These are phyloP conservation scores for Diplodia seriata DNA, from an alignment of 2,329 filamentous ascomycete genomes.

Conservation along the genomic window DNA sequence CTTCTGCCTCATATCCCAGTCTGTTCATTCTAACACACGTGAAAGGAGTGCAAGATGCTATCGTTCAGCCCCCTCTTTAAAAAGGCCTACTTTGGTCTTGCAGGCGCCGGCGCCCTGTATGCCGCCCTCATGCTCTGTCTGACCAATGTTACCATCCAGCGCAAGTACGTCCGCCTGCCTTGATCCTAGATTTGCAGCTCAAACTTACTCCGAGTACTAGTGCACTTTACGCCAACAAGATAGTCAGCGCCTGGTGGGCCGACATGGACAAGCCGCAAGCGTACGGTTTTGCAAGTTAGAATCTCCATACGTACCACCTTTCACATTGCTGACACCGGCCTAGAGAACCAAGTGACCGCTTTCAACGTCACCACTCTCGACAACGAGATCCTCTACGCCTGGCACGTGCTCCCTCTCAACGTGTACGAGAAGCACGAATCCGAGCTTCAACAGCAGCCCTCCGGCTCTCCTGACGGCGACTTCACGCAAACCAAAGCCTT, in stretches of 20 bases:
- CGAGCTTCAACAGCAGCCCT: conserved; percentile 52
- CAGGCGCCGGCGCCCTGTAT: conserved; percentile 69
- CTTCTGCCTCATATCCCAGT: background rate
- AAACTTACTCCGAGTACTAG: conserved; percentile 53
- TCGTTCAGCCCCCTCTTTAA: conserved; percentile 41
- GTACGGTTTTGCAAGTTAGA: conserved; percentile 81
- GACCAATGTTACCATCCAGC: conserved; percentile 74
- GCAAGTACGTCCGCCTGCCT: conserved; percentile 67
- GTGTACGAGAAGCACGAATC: conserved; percentile 76
- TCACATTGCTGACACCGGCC: conserved; percentile 26
- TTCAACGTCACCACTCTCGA: conserved; percentile 80
- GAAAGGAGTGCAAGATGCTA: conserved; percentile 37
- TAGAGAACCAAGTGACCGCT: conserved; percentile 86
- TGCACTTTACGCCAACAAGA: conserved; percentile 81
- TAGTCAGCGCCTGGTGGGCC: conserved; percentile 75
- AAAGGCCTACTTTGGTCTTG: conserved; percentile 49
- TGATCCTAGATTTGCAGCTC: background rate
- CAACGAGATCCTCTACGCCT: conserved; percentile 79
- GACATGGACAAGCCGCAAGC: conserved; percentile 77
- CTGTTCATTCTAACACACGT: background rate
- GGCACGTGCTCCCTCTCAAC: conserved; percentile 85
- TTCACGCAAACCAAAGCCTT: conserved; percentile 58
- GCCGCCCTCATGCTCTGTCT: conserved; percentile 69
- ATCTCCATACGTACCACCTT: background rate
- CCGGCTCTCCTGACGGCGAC: conserved; percentile 52